Base-by-base conservation (phyloP, 2,329 filamentous ascomycete genomes). In the Paracoccidioides brasiliensis region DNA sequence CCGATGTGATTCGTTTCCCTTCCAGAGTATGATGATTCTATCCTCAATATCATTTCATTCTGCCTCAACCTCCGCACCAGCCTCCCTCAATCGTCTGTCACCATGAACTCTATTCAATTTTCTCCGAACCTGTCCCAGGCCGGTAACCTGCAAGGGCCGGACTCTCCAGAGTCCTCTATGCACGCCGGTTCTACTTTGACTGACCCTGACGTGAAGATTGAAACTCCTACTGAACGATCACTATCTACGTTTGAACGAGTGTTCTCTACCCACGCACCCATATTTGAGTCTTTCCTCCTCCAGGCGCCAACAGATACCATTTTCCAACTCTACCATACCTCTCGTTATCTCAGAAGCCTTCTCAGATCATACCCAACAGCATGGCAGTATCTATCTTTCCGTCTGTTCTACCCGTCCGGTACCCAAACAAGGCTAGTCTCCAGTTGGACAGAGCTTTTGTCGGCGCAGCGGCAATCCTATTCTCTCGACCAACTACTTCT, bases 381-480 rank as follows among this genome's bases (percentile, higher is more conserved):
- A 70, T 83, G 80, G 79, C 78, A 75, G 64, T 76, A 78, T 57
- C 72, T 82, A 33, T 82, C 80, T 10, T 83, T 82, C 66, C 76
- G 80, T 42, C 68, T 81, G 22, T 66, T 72, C 35, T 71, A 69
- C 53, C 71, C 72, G 3, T 72, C 69, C 14, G 67, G 70, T 35
- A 68, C 67, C 8, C 64, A 67, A 30, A 61, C 66, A 40, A 67
- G 69, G n/a, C 63, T 70, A 14, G 58, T 67, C 35, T 60, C 60
- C 8, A 59, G 70, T 41, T 63, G 62, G 45, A 58, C 64, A 30
- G 68, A 71, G 51, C 62, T 56, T 14, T 62, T 66, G 43, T 62
- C 64, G 35, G 61, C 66, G 14, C 68, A 67, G 43, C 75, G 77
- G 45, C 76, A 79, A 61, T 79, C 78, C 14, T 81, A 82, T 67